Evolutionary conservation across 345 rosid genomes (phyloP).

Genomic region (Mangifera indica): DNA sequence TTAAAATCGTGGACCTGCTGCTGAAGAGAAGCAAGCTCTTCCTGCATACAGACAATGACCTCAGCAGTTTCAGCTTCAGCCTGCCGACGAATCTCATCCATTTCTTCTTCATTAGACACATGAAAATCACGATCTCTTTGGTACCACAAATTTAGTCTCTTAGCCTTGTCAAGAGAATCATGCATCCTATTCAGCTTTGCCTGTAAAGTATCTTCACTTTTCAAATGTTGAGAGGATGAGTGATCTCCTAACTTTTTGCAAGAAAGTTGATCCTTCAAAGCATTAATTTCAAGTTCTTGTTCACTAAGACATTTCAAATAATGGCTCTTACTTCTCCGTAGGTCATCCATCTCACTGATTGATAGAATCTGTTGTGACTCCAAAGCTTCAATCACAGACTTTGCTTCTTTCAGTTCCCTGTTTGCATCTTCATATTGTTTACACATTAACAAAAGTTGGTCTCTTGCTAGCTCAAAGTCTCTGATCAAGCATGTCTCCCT

Average conservation of each 20-base stretch:
- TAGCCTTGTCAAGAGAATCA: constrained; percentile 84
- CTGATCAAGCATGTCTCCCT: constrained; percentile 39
- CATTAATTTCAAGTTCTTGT: constrained; percentile 53
- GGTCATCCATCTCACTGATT: constrained; percentile 65
- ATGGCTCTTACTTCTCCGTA: constrained; percentile 48
- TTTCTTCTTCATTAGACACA: constrained; percentile 73
- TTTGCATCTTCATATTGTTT: constrained; percentile 49
- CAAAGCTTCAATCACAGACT: constrained; percentile 70
- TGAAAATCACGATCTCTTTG: constrained; percentile 58
- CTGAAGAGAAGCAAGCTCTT: constrained; percentile 85
- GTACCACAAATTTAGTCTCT: constrained; percentile 62
- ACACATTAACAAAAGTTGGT: constrained; percentile 34
- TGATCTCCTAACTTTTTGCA: constrained; percentile 44
- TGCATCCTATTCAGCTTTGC: constrained; percentile 76
- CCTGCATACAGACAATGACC: constrained; percentile 90
- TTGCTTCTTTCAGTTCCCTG: constrained; percentile 57
- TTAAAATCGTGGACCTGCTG: constrained; percentile 64
- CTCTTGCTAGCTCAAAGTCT: constrained; percentile 55
- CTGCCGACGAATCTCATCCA: constrained; percentile 63
- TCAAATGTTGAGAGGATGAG: constrained; percentile 28
- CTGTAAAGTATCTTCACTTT: constrained; percentile 36
- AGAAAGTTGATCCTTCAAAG: constrained; percentile 53
- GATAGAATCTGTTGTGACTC: constrained; percentile 74
- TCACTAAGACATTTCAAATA: constrained; percentile 48
- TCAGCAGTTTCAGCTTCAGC: constrained; percentile 91